Percentiles rank a stretch among this genome's conserved stretches.
Evolutionary conservation across 371 early-diverging fungal species (phyloP).

Genomic region (Mycotypha africana): DNA sequence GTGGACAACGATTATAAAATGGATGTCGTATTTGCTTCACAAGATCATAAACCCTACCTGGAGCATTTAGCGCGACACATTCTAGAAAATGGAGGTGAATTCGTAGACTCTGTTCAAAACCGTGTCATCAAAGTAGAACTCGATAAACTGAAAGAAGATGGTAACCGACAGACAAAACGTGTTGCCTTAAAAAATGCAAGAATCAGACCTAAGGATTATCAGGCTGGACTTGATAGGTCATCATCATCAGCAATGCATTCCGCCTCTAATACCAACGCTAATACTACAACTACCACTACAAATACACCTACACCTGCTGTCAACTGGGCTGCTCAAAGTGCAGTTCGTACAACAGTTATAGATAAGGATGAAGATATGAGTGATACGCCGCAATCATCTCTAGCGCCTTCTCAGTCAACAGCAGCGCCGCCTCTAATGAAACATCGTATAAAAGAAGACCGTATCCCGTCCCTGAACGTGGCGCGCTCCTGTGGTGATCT

Average conservation of each 20-base stretch:
- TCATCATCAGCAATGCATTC: not conserved
- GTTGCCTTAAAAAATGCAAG: constrained; percentile 54
- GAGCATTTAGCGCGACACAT: constrained; percentile 61
- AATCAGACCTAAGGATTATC: constrained; percentile 45
- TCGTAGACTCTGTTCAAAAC: constrained; percentile 61
- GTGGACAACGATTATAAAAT: constrained; percentile 37
- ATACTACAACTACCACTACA: not conserved
- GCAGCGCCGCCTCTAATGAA: no score
- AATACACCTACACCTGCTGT: not conserved
- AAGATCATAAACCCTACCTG: constrained; percentile 62
- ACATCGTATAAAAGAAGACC: constrained; percentile 22
- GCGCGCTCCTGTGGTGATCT: constrained; percentile 64
- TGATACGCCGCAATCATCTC: no score
- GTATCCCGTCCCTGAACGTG: constrained; percentile 52
- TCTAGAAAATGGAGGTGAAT: constrained; percentile 61
- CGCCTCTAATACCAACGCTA: not conserved
- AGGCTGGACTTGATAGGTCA: constrained; percentile 10
- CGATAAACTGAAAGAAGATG: constrained; percentile 39
- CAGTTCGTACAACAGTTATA: constrained; percentile 26
- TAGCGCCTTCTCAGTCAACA: no score
- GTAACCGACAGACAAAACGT: constrained; percentile 47
- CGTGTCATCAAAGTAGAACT: constrained; percentile 57
- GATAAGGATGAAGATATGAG: no score
- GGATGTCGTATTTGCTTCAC: constrained; percentile 60
- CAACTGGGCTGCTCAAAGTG: constrained; percentile 24